Percentiles rank a stretch among this genome's conserved stretches.
Evolutionary conservation across 768 basidiomycete species (phyloP).

Genomic region (Pleurotus tuoliensis): DNA sequence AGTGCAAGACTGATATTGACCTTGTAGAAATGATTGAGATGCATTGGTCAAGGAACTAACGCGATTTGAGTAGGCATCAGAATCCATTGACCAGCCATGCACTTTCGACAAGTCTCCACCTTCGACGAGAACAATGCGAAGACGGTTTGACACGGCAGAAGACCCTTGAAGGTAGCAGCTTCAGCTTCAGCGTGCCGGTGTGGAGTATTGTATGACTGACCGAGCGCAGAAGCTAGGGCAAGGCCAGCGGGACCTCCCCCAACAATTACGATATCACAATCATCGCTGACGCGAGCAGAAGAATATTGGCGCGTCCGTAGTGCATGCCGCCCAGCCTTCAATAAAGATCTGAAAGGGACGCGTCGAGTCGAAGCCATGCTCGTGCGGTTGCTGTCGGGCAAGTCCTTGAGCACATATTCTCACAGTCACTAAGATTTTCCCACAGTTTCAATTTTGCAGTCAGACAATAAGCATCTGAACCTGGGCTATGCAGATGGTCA

Average conservation of each 20-base stretch:
- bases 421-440: not conserved
- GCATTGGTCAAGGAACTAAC: constrained; percentile 83
- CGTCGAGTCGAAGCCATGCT: not conserved
- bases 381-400: not conserved
- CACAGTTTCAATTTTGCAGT: not conserved
- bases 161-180: constrained; percentile 42
- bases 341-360: constrained; percentile 2
- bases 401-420: not conserved
- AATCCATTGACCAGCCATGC: constrained; percentile 57
- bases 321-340: not conserved
- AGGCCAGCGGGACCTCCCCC: constrained; percentile 93
- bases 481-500: not conserved
- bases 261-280: constrained; percentile 88
- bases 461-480: not conserved
- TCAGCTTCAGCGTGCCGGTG: constrained; percentile 3
- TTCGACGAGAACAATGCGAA: constrained; percentile 75
- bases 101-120: constrained; percentile 71
- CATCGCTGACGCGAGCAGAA: constrained; percentile 24
- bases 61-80: constrained; percentile 69
- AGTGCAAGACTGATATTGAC: constrained; percentile 32
- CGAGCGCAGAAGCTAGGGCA: constrained; percentile 81
- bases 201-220: constrained; percentile 36
- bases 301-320: not conserved
- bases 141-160: constrained; percentile 44
- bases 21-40: constrained; percentile 62